These are phyloP conservation scores for Mycosphaerelloides madeirae DNA, from an alignment of 2,329 filamentous ascomycete genomes.

Conservation along the genomic window DNA sequence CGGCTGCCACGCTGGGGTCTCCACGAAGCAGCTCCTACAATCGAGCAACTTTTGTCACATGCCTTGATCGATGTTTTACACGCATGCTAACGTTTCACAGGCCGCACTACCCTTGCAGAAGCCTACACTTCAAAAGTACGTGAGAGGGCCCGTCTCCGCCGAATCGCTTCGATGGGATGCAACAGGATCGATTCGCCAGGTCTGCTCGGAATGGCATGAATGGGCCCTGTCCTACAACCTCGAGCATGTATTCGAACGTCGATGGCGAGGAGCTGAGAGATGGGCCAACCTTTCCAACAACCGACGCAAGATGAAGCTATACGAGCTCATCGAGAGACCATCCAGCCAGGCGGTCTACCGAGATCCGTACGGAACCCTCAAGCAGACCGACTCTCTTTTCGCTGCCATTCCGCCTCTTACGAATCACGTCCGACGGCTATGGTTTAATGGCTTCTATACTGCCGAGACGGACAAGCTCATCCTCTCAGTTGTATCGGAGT, in stretches of 20 bases:
- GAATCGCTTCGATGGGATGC: slow-evolving; percentile 51
- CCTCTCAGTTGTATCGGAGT: slow-evolving; percentile 45
- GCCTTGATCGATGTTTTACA: too few species aligned
- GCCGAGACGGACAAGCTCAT: slow-evolving; percentile 48
- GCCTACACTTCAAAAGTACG: slow-evolving; percentile 44
- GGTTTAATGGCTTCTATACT: slow-evolving; percentile 53
- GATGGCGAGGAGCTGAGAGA: slow-evolving; percentile 50
- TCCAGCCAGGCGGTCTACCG: slow-evolving; percentile 48
- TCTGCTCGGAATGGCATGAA: slow-evolving; percentile 49
- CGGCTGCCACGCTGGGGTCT: too few species aligned
- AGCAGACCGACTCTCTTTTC: slow-evolving; percentile 46
- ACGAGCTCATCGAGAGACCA: slow-evolving; percentile 46
- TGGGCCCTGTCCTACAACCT: slow-evolving; percentile 51
- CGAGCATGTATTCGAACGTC: slow-evolving; percentile 48
- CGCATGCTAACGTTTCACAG: slow-evolving; percentile 25
- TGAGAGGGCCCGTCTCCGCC: slow-evolving; percentile 48
- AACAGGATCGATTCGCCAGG: slow-evolving; percentile 45
- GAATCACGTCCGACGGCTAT: slow-evolving; percentile 48
- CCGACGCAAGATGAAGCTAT: slow-evolving; percentile 40
- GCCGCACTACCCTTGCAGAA: slow-evolving; percentile 44
- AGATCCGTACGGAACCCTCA: slow-evolving; percentile 48
- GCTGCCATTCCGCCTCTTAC: slow-evolving; percentile 43
- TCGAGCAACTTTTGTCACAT: too few species aligned
- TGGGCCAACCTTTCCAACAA: slow-evolving; percentile 47
- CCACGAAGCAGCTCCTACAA: too few species aligned